Evolutionary conservation across 2,329 filamentous ascomycete genomes (phyloP).

Genomic region (Ophiostoma ips): DNA sequence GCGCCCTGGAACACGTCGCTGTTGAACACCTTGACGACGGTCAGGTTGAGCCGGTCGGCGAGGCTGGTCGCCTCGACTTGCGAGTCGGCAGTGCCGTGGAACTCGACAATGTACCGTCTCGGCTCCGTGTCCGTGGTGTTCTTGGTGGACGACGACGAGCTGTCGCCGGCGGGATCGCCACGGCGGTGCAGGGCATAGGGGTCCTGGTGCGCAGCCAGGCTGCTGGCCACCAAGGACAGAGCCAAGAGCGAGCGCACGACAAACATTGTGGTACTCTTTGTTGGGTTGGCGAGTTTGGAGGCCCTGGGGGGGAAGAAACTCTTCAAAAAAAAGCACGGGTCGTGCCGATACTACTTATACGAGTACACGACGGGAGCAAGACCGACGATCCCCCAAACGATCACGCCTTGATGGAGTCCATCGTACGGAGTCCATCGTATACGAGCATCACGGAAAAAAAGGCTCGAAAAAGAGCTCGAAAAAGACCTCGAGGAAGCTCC

Average conservation of each 20-base stretch:
- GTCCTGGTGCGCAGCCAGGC: not conserved
- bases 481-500: no score
- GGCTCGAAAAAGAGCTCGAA: no score
- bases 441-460: no score
- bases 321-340: no score
- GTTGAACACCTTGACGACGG: slow-evolving; percentile 6
- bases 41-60: not conserved
- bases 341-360: no score
- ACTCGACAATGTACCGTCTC: slow-evolving; percentile 5
- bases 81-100: not conserved
- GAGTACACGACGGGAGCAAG: no score
- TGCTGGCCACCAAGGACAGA: not conserved
- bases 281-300: not conserved
- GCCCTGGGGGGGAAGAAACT: no score
- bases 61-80: not conserved
- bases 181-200: not conserved
- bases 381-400: no score
- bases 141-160: not conserved
- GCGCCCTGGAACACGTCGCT: slow-evolving; percentile 15
- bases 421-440: no score
- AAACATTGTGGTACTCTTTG: not conserved
- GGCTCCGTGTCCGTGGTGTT: slow-evolving; percentile 1
- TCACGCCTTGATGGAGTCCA: no score
- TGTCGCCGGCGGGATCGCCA: not conserved
- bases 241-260: not conserved